Percentiles rank a stretch among this genome's conserved stretches.
Evolutionary conservation across 176 grass and related monocot species (phyloP).

Genomic region (maize (Zea mays)): DNA sequence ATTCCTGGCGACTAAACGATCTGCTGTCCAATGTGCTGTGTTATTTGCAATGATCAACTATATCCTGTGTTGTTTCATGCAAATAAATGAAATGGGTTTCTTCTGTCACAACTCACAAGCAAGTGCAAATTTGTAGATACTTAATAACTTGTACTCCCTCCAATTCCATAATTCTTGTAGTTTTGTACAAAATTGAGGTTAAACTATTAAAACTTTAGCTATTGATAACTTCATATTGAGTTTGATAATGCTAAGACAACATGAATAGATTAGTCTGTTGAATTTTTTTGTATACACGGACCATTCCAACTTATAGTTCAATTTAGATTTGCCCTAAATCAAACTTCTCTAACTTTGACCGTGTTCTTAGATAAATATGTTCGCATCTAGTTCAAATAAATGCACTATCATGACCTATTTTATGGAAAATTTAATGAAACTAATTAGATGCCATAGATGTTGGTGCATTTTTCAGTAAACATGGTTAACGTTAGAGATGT

Average conservation of each 20-base stretch:
- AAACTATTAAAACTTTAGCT: neutral
- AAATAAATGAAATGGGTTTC: neutral
- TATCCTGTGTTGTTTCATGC: neutral
- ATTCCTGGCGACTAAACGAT: no score
- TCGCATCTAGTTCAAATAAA: neutral
- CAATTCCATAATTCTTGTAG: neutral
- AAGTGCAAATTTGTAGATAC: neutral
- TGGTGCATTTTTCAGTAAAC: neutral
- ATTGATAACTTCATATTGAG: neutral
- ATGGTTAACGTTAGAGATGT: neutral
- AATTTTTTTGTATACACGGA: neutral
- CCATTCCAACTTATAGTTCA: neutral
- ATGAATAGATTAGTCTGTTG: neutral
- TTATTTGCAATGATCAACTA: neutral
- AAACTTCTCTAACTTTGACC: neutral
- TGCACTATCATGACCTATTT: neutral
- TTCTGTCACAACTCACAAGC: neutral
- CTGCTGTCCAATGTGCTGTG: neutral
- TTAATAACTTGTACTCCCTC: neutral
- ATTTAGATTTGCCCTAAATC: neutral
- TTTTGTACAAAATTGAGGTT: neutral
- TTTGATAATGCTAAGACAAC: neutral
- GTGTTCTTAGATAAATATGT: neutral
- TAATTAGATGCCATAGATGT: neutral
- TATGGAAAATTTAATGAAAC: neutral